Conservation (phyloP, 768 basidiomycete genomes). For the Lentinula sp. region DNA sequence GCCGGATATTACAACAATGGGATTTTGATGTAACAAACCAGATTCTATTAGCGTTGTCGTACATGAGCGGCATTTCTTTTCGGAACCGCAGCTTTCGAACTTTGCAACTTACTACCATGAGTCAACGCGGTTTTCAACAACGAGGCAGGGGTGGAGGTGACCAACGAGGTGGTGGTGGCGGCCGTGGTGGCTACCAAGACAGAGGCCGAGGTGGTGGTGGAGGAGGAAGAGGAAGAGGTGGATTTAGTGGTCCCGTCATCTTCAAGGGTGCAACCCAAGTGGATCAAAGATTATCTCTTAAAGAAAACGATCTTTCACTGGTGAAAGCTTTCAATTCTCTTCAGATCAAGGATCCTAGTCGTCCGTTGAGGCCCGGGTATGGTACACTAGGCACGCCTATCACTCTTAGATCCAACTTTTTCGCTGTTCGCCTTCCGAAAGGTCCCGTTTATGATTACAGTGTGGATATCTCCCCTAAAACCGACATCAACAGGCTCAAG, state of each 20-base stretch:
- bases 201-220: constrained; percentile 18
- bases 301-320: constrained; percentile 26
- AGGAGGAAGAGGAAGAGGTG: constrained; percentile 10
- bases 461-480: constrained; percentile 44
- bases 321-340: constrained; percentile 31
- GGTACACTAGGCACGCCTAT: constrained; percentile 44
- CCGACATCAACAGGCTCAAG: constrained; percentile 37
- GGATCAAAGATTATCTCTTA: constrained; percentile 26
- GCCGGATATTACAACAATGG: too few species aligned
- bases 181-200: constrained; percentile 11
- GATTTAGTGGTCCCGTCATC: constrained; percentile 25
- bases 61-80: neutral
- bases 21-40: too few species aligned
- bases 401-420: constrained; percentile 59
- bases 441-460: constrained; percentile 50
- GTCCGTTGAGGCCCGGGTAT: constrained; percentile 52
- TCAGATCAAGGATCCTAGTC: constrained; percentile 21
- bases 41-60: neutral
- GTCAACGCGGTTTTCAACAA: neutral
- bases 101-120: neutral
- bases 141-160: constrained; percentile 13
- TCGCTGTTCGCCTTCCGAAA: constrained; percentile 42
- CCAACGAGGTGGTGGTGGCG: constrained; percentile 15
- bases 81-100: neutral
- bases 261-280: constrained; percentile 32